Base-by-base conservation (phyloP, 2,329 filamentous ascomycete species). In the Alternaria triticina region DNA sequence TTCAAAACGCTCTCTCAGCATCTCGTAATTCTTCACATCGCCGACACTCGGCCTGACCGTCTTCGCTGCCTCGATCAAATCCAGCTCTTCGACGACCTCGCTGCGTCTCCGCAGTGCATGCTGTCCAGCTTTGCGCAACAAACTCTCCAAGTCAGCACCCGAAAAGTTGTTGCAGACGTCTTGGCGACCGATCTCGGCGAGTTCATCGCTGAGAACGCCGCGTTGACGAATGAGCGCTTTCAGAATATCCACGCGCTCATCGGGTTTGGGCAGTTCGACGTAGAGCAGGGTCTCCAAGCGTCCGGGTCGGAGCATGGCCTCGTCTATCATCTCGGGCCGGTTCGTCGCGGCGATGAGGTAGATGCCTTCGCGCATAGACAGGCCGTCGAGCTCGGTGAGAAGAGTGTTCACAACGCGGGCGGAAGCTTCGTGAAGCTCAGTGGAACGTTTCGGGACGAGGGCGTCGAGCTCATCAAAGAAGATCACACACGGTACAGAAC, bases 401-500 rank as follows among this genome's bases (percentile, higher is more conserved):
- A 99, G 86, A 1, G 95, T 96, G 78, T 98, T 98, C 69, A 99
- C 96, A 3, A 99, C 93, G 33, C 96, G 89, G 1, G 93, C 90
- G 50, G 91, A 93, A 6, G 93, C 91, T 77, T 98, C 95, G 3
- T 90, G 92, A 3, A 92, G 87, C 15, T 82, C 78, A 59, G 91
- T 91, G 74, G 95, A 93, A 58, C 96, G 89, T 55, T 90, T 90
- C 0, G 95, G 94, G 0, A 96, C 94, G 3, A 99, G 84, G 1
- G 96, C 95, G 80, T 99, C 96, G 56, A 99, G 87, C 82, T 99
- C 96, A 78, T 99, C 96, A 77, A 99, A 98, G 86, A 99, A 98
- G 62, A 99, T 90, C 58, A 99, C 93, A 76, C 95, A 98, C 1
- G 96, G 96, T 0, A 94, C 87, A 8, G 91, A 95, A 1, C 91